phyloP scores from a whole-genome alignment of 2,329 filamentous ascomycete species.

The Phialemonium atrogriseum region DNA sequence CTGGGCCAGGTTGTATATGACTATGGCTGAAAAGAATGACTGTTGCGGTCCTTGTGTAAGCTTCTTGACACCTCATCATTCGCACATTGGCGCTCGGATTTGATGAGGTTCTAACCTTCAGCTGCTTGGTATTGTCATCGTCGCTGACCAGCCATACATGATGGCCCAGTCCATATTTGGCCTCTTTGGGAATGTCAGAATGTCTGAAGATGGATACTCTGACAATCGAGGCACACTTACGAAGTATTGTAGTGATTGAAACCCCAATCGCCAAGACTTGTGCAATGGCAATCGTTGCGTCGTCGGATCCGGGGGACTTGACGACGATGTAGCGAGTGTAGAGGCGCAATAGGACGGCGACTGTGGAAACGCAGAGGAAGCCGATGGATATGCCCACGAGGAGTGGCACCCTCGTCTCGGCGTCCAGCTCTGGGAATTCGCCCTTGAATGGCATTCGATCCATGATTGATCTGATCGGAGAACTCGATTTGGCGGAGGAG shows the following conservation, averaged over 20 bases:
- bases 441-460: conserved; percentile 10
- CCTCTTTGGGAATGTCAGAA: conserved; percentile 10
- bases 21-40: conserved; percentile 22
- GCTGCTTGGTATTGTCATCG: conserved; percentile 12
- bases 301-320: conserved; percentile 16
- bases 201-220: background rate
- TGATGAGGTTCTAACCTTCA: conserved; percentile 13
- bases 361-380: conserved; percentile 14
- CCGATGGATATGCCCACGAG: conserved; percentile 16
- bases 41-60: no score
- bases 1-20: conserved; percentile 24
- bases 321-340: conserved; percentile 19
- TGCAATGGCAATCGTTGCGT: conserved; percentile 17
- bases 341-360: conserved; percentile 17
- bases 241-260: conserved; percentile 13
- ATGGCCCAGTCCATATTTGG: conserved; percentile 16
- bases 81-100: no score
- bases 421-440: conserved; percentile 14
- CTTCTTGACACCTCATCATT: no score
- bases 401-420: conserved; percentile 15
- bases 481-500: no score
- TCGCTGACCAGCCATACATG: conserved; percentile 16
- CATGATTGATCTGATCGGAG: no score
- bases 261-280: conserved; percentile 12
- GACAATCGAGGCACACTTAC: conserved; percentile 7